Evolutionary conservation across 2,329 filamentous ascomycete genomes (phyloP).

Genomic region (Calonectria henricotiae): DNA sequence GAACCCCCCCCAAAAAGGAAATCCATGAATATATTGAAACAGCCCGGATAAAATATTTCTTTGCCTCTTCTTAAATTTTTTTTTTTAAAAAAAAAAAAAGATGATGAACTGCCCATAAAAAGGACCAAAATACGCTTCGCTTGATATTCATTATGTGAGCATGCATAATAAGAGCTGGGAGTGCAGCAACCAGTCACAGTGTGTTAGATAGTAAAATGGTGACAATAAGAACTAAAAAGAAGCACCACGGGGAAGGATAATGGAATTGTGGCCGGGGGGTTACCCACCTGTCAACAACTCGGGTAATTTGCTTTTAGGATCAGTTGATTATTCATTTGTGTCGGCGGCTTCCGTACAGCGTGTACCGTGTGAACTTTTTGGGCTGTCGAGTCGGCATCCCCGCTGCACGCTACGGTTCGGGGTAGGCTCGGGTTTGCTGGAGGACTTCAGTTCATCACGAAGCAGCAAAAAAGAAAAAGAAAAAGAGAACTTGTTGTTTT

Average conservation of each 20-base stretch:
- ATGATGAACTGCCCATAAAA: too few species aligned
- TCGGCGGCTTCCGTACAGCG: not conserved
- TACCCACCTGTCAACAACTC: not conserved
- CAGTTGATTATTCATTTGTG: conserved; percentile 3
- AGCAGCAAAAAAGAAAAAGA: not conserved
- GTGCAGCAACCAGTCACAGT: not conserved
- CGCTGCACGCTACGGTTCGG: not conserved
- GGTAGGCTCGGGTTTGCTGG: not conserved
- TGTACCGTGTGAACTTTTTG: conserved; percentile 7
- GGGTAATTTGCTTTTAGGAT: not conserved
- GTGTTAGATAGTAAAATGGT: not conserved
- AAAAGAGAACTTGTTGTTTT: not conserved
- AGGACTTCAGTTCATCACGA: not conserved
- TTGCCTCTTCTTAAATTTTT: too few species aligned
- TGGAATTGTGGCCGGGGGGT: not conserved
- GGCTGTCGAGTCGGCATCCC: conserved; percentile 2
- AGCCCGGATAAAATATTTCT: too few species aligned
- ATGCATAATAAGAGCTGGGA: too few species aligned
- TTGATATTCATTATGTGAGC: too few species aligned
- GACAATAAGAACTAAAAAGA: too few species aligned
- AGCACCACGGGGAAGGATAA: not conserved
- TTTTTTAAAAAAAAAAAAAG: too few species aligned
- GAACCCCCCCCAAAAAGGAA: not conserved
- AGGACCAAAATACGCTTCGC: too few species aligned
- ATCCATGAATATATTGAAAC: too few species aligned